phyloP scores from a whole-genome alignment of 441 rosid species.

The Populus hybrid region DNA sequence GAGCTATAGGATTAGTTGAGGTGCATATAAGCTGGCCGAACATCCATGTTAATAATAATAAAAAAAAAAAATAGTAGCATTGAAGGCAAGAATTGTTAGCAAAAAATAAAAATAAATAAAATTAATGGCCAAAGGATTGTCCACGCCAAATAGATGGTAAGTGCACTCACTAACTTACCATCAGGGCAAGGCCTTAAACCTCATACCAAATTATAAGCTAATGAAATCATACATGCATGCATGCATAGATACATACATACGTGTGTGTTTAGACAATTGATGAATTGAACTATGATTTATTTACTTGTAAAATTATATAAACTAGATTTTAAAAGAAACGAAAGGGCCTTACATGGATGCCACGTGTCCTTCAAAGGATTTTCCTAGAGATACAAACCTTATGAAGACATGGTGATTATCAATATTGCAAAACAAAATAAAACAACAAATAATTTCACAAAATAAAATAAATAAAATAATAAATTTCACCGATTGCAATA shows the following conservation, averaged over 20 bases:
- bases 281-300: not conserved
- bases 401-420: conserved; percentile 34
- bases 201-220: not conserved
- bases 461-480: not conserved
- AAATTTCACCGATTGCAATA: not conserved
- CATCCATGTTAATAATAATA: no score
- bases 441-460: not conserved
- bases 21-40: no score
- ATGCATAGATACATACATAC: no score
- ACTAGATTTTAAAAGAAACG: not conserved
- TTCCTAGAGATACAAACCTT: conserved; percentile 11
- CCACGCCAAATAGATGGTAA: not conserved
- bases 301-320: not conserved
- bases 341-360: conserved; percentile 5
- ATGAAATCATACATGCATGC: no score
- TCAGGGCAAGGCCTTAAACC: not conserved
- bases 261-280: not conserved
- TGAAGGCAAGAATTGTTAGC: not conserved
- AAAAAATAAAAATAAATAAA: not conserved
- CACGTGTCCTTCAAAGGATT: conserved; percentile 17
- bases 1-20: no score
- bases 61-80: not conserved
- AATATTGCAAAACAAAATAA: not conserved
- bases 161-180: conserved; percentile 11
- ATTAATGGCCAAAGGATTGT: not conserved